Evolutionary conservation across 306 rosid genomes (phyloP).

Genomic region (Cucumis cinereus): DNA sequence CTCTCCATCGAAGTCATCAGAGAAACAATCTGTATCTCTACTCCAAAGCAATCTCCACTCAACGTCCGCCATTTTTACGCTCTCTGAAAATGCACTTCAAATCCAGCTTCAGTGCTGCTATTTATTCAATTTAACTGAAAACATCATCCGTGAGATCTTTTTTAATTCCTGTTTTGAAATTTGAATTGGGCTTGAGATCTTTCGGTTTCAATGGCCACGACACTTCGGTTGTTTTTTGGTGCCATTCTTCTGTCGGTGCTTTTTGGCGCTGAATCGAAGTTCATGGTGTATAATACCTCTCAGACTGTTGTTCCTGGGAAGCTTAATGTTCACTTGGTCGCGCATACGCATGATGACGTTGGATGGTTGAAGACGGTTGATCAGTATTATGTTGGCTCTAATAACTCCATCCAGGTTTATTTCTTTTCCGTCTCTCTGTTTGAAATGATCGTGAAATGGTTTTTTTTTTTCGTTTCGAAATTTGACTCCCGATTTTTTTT

Average conservation of each 20-base stretch:
- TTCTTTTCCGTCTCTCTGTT: neutral
- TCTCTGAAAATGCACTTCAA: neutral
- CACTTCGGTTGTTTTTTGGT: neutral
- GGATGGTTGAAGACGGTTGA: slow-evolving; percentile 56
- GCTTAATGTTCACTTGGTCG: slow-evolving; percentile 40
- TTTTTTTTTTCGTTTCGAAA: neutral
- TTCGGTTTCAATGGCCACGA: neutral
- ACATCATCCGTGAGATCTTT: neutral
- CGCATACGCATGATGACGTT: slow-evolving; percentile 50
- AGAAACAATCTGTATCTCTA: neutral
- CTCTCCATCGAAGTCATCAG: neutral
- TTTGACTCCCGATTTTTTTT: neutral
- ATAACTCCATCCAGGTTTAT: slow-evolving; percentile 40
- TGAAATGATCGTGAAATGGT: neutral
- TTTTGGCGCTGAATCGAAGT: slow-evolving; percentile 18
- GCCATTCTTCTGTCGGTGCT: neutral
- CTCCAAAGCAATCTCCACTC: slow-evolving; percentile 9
- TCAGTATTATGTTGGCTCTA: slow-evolving; percentile 49
- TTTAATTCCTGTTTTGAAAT: too few relatives aligned
- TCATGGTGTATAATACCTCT: slow-evolving; percentile 26
- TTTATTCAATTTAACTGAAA: neutral
- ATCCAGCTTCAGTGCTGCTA: neutral
- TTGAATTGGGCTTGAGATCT: neutral
- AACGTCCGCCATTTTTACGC: neutral
- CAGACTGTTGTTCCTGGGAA: slow-evolving; percentile 26